A percentile compares a stretch with the other conserved stretches of the same genome.
Conservation (phyloP, 257 asterid species). For the Solanum corneliomulleri region DNA sequence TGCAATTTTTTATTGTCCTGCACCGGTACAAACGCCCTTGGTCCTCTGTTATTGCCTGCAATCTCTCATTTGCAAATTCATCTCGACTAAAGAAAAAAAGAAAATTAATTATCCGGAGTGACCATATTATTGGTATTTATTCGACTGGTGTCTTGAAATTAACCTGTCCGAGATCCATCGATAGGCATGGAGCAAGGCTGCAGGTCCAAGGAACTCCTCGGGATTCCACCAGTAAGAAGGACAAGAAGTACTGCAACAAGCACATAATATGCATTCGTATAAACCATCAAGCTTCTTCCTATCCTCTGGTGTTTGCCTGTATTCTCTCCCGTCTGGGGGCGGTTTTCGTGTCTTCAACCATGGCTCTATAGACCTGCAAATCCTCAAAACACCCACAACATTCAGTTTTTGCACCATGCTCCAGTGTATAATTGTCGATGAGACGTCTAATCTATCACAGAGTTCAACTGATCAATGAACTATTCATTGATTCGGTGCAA, state of each 20-base stretch:
- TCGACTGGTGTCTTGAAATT: neutral
- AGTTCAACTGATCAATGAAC: neutral
- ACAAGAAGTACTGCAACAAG: slow-evolving; percentile 64
- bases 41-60: slow-evolving; percentile 48
- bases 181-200: slow-evolving; percentile 48
- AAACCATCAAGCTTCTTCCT: slow-evolving; percentile 62
- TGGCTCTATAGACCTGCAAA: slow-evolving; percentile 57
- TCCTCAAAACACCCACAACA: neutral
- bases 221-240: slow-evolving; percentile 95
- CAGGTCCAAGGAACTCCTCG: slow-evolving; percentile 62
- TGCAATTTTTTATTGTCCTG: slow-evolving; percentile 61
- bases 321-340: slow-evolving; percentile 37
- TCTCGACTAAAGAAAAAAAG: slow-evolving; percentile 37
- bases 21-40: slow-evolving; percentile 38
- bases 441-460: neutral
- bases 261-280: slow-evolving; percentile 72
- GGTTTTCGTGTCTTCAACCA: slow-evolving; percentile 63
- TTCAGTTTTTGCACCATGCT: neutral
- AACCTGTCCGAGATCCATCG: slow-evolving; percentile 76
- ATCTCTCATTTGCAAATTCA: slow-evolving; percentile 47
- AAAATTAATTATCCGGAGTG: neutral
- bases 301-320: slow-evolving; percentile 36
- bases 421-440: neutral
- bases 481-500: no score
- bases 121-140: neutral